Base-by-base conservation (phyloP, 352 stramenopile genomes). In the Pythium oligandrum region DNA sequence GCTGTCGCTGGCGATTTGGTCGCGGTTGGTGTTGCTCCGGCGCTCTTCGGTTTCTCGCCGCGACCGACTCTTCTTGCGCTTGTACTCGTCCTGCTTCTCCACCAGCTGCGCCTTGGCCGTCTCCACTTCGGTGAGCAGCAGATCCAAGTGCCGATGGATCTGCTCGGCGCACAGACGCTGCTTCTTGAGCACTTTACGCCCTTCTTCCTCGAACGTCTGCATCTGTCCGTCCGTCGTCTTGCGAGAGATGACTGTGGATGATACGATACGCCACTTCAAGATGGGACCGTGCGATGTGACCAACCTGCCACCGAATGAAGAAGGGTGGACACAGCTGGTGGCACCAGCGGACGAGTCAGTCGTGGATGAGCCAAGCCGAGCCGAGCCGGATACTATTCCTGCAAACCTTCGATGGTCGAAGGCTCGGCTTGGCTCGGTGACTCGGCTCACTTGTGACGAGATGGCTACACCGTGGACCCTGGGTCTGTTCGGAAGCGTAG, bases 131-230 rank as follows among this genome's bases (percentile, higher is more conserved):
- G 68, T 70, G 33, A 88, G 68, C 40, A 90, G 63, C 48, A 73
- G 67, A 48, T 86, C 77, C 17, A 90, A 57, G 17, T 90, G 75
- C 36, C 59, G 64, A 56, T 88, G 68, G 54, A 90, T 82, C 55
- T 83, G 66, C 46, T 66, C 71, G 33, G 66, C 75, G 46, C 75
- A 78, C 33, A 84, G 48, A 11, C 78, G 73, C 64, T 90, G 80
- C 46, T 83, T 84, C 67, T 90, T 90, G 53, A 88, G 57, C 67
- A 82, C 77, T 51, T 73, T 71, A 50, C 73, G 66, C 32, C 62
- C 75, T 48, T 86, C 80, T 39, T 88, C 78, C 34, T 74, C 70
- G 32, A 89, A 58, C 31, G 64, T 66, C 64, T 86, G 70, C 78
- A 89, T 88, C 17, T 26, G 17, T 26, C 17, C 17, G 17, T 26